Percentiles rank a stretch among this genome's conserved stretches.
Conservation (phyloP, 148 eudicot species). For the Diospyros lotus region DNA sequence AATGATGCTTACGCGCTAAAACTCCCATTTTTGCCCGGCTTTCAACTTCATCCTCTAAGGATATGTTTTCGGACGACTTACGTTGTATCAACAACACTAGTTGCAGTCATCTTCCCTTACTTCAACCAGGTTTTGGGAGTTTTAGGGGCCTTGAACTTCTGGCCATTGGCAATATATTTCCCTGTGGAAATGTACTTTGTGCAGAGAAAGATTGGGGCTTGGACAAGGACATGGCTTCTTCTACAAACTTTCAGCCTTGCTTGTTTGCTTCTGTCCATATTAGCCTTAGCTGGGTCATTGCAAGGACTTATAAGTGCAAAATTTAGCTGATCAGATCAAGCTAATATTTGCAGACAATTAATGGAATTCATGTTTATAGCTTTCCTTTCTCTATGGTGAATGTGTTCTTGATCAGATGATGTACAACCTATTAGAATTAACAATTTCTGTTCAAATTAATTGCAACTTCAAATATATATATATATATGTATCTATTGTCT, state of each 20-base stretch:
- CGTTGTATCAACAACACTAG: slow-evolving; percentile 44
- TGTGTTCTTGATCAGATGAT: too few species aligned
- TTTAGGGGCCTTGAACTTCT: slow-evolving; percentile 56
- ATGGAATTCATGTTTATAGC: neutral
- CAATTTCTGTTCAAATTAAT: too few species aligned
- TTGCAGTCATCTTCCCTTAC: slow-evolving; percentile 59
- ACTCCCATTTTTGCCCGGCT: slow-evolving; percentile 34
- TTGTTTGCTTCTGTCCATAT: slow-evolving; percentile 34
- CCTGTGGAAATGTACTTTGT: slow-evolving; percentile 62
- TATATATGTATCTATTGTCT: too few species aligned
- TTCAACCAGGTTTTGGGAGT: slow-evolving; percentile 66
- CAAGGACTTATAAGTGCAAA: slow-evolving; percentile 44
- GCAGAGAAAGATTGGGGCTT: slow-evolving; percentile 40
- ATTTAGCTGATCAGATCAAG: slow-evolving; percentile 5
- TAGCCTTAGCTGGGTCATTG: slow-evolving; percentile 46
- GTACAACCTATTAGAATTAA: too few species aligned
- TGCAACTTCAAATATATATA: too few species aligned
- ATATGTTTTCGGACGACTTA: slow-evolving; percentile 57
- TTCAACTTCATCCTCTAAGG: slow-evolving; percentile 35
- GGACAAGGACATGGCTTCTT: slow-evolving; percentile 46
- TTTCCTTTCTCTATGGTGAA: neutral
- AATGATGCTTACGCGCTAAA: slow-evolving; percentile 24
- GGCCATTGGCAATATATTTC: slow-evolving; percentile 66
- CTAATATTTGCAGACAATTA: too few species aligned
- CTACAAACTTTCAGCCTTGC: slow-evolving; percentile 30